Percentiles rank a stretch among this genome's conserved stretches.
Conservation (phyloP, 179 eudicot genomes). For the Silene coronaria region DNA sequence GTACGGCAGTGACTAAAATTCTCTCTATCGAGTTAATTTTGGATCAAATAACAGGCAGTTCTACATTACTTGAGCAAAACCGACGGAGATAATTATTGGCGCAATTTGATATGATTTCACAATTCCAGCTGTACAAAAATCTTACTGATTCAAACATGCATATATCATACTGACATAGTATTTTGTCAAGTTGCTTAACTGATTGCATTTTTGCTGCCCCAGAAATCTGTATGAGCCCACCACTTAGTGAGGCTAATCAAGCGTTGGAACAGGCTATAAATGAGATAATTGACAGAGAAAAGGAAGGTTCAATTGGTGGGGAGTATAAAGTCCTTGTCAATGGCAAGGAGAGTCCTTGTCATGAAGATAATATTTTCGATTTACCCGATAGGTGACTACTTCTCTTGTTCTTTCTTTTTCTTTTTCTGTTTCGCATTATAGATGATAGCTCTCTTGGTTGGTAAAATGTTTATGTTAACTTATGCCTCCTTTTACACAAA, state of each 20-base stretch:
- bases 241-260: slow-evolving; percentile 35
- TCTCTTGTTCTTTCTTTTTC: slow-evolving; percentile 8
- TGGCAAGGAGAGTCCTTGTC: slow-evolving; percentile 41
- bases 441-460: background rate
- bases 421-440: background rate
- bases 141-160: slow-evolving; percentile 10
- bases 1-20: no score
- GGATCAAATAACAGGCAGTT: background rate
- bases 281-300: slow-evolving; percentile 40
- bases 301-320: slow-evolving; percentile 34
- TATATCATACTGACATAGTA: slow-evolving; percentile 12
- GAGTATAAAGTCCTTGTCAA: slow-evolving; percentile 41
- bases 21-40: background rate
- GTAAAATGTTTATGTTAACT: background rate
- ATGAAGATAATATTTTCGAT: slow-evolving; percentile 40
- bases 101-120: background rate
- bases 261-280: slow-evolving; percentile 34
- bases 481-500: no score
- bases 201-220: slow-evolving; percentile 30
- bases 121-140: background rate
- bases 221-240: slow-evolving; percentile 37
- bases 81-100: background rate
- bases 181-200: slow-evolving; percentile 28
- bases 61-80: background rate
- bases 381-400: slow-evolving; percentile 51